Evolutionary conservation across 768 basidiomycete species (phyloP), one percentile per base, ranked within the genome.

Genomic region (Amanita pallidorosea): DNA sequence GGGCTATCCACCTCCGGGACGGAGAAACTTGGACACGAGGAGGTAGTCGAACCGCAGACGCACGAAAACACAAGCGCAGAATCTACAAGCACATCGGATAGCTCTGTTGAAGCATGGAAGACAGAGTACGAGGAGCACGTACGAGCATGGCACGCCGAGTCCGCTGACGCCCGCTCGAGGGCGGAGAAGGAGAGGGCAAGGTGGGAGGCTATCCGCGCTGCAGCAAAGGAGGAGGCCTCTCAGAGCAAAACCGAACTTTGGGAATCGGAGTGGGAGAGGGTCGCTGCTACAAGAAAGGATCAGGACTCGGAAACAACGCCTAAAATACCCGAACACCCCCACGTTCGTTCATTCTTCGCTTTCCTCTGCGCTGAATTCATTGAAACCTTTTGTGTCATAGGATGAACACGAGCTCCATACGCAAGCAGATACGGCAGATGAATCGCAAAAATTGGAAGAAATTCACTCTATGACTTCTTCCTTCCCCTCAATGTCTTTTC

Each of bases 401-500:
- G 18, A 3, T 18, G 38, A 23, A 13, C 23, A 22, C 22, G 49
- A 54, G 13, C 22, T 38, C 38, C 43, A 51, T 5, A 11, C 34
- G 35, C 35, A 53, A 60, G 42, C 53, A 58, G 4, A 54, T 50
- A 6, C 33, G 34, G 45, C 34, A 7, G 50, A 51, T 12, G 41
- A 27, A 3, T 51, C 42, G 12, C 50, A 51, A 4, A 83, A 77
- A 58, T 89, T 87, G 88, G 87, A 88, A 61, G 75, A 87, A 52
- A 68, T 90, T 34, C 73, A 80, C 42, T 76, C 75, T 1, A 63
- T 72, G 31, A 72, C 73, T 5, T 75, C 78, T 1, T 91, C 88
- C 4, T 86, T 78, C 63, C 88, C 88, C n/a, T 90, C 89, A 54
- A 70, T 87, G 69, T 76, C 83, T 23, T 84, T 81, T 64, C 84